Percentiles rank a stretch among this genome's conserved stretches.
Evolutionary conservation across 768 basidiomycete species (phyloP).

Genomic region (Russula ochroleuca): DNA sequence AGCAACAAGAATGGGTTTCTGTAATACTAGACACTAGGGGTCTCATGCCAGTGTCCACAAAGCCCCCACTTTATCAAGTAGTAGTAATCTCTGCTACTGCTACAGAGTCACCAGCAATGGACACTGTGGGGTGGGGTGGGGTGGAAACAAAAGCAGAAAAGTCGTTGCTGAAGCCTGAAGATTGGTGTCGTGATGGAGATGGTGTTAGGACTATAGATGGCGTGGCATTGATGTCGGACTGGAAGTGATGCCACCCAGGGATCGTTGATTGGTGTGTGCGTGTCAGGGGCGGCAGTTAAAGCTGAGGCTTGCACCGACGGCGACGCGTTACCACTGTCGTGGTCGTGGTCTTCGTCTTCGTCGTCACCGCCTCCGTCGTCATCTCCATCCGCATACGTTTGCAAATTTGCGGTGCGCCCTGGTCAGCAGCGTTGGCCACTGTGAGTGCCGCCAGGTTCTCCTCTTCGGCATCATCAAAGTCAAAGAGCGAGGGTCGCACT

Average conservation of each 20-base stretch:
- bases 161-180: conserved; percentile 65
- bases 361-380: conserved; percentile 52
- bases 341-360: neutral
- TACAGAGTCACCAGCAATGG: conserved; percentile 3
- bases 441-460: conserved; percentile 38
- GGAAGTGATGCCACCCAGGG: conserved; percentile 25
- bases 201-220: conserved; percentile 3
- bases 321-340: conserved; percentile 8
- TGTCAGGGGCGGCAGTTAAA: neutral
- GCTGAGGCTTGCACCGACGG: conserved; percentile 14
- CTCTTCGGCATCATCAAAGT: conserved; percentile 31
- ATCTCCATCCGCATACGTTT: conserved; percentile 46
- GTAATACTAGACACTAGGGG: too few relatives aligned
- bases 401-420: conserved; percentile 19
- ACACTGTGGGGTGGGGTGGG: conserved; percentile 29
- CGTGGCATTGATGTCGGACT: neutral
- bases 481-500: conserved; percentile 31
- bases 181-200: neutral
- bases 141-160: conserved; percentile 73
- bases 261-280: conserved; percentile 10
- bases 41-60: too few relatives aligned
- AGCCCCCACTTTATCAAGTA: too few relatives aligned
- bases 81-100: too few relatives aligned
- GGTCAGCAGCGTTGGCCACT: conserved; percentile 30
- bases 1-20: too few relatives aligned